Percentiles rank a stretch among this genome's conserved stretches.
Evolutionary conservation across 2,329 filamentous ascomycete species (phyloP).

Genomic region (Ophioceras dolichostomum): DNA sequence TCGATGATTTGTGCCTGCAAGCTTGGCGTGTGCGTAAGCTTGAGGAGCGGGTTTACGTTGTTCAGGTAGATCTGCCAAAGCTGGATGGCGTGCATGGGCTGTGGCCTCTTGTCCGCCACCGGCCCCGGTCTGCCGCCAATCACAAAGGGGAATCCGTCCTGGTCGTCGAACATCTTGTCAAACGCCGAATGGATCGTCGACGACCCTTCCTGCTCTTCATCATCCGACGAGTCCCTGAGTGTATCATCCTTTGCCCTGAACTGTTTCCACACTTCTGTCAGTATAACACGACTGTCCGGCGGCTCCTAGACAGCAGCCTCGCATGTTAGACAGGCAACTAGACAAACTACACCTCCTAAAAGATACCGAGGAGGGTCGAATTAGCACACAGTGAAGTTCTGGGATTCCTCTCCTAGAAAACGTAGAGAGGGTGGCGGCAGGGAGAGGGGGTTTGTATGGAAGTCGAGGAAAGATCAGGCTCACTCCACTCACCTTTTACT

Average conservation of each 20-base stretch:
- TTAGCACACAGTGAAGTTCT: neutral
- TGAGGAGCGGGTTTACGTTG: conserved; percentile 57
- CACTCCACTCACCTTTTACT: too few species aligned
- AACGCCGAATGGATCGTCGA: conserved; percentile 45
- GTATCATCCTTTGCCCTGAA: conserved; percentile 37
- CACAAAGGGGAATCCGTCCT: conserved; percentile 45
- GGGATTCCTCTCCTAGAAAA: neutral
- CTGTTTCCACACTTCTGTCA: conserved; percentile 16
- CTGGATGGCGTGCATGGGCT: conserved; percentile 46
- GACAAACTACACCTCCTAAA: too few species aligned
- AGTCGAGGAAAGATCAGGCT: too few species aligned
- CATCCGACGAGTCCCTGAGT: conserved; percentile 42
- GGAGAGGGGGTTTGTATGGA: too few species aligned
- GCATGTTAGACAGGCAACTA: too few species aligned
- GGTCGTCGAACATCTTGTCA: conserved; percentile 44
- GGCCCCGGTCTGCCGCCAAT: conserved; percentile 28
- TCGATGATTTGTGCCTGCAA: conserved; percentile 53
- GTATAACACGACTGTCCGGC: neutral
- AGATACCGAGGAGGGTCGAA: too few species aligned
- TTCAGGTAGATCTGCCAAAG: conserved; percentile 60
- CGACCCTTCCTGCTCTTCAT: conserved; percentile 38
- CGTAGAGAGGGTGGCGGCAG: neutral
- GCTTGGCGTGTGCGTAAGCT: conserved; percentile 54
- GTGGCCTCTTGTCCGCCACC: conserved; percentile 37
- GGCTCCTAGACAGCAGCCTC: too few species aligned